A percentile compares a stretch with the other conserved stretches of the same genome.
phyloP scores from a whole-genome alignment of 2,329 filamentous ascomycete genomes.

The Aspergillus arachidicola region DNA sequence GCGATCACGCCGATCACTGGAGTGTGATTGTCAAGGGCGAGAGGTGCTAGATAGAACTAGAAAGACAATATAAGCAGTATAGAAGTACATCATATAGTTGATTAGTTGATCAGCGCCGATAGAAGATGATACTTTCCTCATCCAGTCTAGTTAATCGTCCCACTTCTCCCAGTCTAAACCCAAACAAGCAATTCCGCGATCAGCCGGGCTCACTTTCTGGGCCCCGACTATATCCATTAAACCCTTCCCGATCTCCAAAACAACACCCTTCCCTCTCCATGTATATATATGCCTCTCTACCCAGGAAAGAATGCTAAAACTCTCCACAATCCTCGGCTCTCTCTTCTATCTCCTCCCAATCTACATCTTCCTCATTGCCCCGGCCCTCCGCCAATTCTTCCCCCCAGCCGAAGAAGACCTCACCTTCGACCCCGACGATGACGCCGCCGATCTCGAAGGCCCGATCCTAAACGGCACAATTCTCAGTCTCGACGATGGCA shows the following conservation, averaged over 20 bases:
- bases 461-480: slow-evolving; percentile 32
- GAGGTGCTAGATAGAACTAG: neutral
- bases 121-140: neutral
- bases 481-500: slow-evolving; percentile 38
- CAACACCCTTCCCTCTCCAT: neutral
- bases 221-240: neutral
- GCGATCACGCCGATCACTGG: neutral
- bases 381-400: slow-evolving; percentile 32
- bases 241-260: neutral
- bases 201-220: neutral
- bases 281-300: neutral
- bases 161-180: too few relatives aligned
- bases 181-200: too few relatives aligned
- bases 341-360: slow-evolving; percentile 40
- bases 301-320: slow-evolving; percentile 15
- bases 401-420: slow-evolving; percentile 18
- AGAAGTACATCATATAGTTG: too few relatives aligned
- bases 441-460: slow-evolving; percentile 1
- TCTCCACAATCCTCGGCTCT: slow-evolving; percentile 37
- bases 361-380: slow-evolving; percentile 40
- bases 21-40: neutral
- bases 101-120: neutral
- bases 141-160: neutral
- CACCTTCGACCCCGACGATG: slow-evolving; percentile 19
- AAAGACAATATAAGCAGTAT: too few relatives aligned